Evolutionary conservation across 495 filamentous ascomycete genomes (phyloP).

Genomic region (Cercophora samala): DNA sequence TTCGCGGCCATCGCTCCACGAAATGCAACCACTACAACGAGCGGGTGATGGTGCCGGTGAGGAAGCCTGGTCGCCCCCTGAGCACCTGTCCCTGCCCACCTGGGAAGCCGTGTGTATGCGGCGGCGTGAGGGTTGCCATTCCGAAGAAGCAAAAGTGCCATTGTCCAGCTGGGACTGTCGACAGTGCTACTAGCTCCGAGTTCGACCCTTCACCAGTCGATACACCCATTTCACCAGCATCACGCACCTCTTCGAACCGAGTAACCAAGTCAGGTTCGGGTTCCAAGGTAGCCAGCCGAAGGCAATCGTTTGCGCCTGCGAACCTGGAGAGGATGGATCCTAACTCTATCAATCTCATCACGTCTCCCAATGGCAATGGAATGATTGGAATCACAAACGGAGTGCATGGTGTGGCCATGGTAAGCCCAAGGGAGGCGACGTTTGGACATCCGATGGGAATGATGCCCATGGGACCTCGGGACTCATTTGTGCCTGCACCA

Average conservation of each 20-base stretch:
- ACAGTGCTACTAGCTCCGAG: slow-evolving; percentile 1
- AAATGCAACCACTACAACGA: slow-evolving; percentile 73
- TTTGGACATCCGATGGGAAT: slow-evolving; percentile 13
- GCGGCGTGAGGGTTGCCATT: slow-evolving; percentile 51
- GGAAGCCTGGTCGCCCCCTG: slow-evolving; percentile 75
- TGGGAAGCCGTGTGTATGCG: slow-evolving; percentile 50
- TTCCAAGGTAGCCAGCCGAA: slow-evolving; percentile 35
- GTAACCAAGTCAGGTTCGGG: slow-evolving; percentile 37
- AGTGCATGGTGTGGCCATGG: slow-evolving; percentile 12
- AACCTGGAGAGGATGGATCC: slow-evolving; percentile 47
- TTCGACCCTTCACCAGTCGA: slow-evolving; percentile 27
- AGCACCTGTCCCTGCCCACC: slow-evolving; percentile 72
- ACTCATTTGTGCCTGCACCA: slow-evolving; percentile 5
- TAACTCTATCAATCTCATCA: slow-evolving; percentile 39
- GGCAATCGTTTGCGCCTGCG: slow-evolving; percentile 43
- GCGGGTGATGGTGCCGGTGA: slow-evolving; percentile 72
- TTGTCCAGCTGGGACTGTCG: slow-evolving; percentile 32
- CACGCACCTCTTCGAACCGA: slow-evolving; percentile 33
- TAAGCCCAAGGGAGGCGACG: slow-evolving; percentile 8
- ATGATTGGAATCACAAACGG: slow-evolving; percentile 20
- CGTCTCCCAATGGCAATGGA: slow-evolving; percentile 19
- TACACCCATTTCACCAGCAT: slow-evolving; percentile 36
- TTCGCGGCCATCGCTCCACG: slow-evolving; percentile 81
- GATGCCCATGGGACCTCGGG: slow-evolving; percentile 9
- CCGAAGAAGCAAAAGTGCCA: slow-evolving; percentile 49